Base-by-base conservation (phyloP, 1,284 basidiomycete genomes). In the Ceratobasidium sp. region DNA sequence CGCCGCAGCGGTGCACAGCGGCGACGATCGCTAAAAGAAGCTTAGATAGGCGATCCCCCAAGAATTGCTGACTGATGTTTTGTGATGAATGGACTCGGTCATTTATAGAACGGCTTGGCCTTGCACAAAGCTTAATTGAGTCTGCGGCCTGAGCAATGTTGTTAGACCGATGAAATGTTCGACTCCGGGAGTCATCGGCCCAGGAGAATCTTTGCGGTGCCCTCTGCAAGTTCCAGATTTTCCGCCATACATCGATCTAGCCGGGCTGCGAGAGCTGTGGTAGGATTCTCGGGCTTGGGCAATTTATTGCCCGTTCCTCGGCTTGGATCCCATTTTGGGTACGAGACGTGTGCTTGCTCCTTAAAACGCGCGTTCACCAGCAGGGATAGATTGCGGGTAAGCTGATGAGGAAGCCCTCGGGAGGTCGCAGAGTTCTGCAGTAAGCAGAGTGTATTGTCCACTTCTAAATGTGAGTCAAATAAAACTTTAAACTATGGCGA, bases 71-170 rank as follows among this genome's bases (percentile, higher is more conserved):
- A 67, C 65, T 67, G 52, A 70, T 56, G 38, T 10, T 12, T 33
- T 9, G 9, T 42, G 28, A 57, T 57, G 46, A 70, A 70, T 38
- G 15, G 9, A n/a, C 5, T 23, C 33, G 61, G 20, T 26, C n/a
- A 75, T 65, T 50, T 54, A 75, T 75, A 66, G 71, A 54, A 65
- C 64, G 26, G 61, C 73, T 75, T 75, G 73, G 61, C 73, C 15
- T 3, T 7, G 7, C 54, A 20, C 38, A 12, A 40, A 38, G 17
- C n/a, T n/a, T n/a, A n/a, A n/a, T n/a, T n/a, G 28, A 28, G 38
- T 10, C 44, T 13, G 57, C 23, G 28, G 5, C 9, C 65, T 26
- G 48, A 12, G 23, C n/a, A 13, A 28, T 46, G n/a, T 15, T 13
- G 15, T 40, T n/a, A 17, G 26, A 12, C 23, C 10, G 65, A 52